A percentile compares a stretch with the other conserved stretches of the same genome.
Evolutionary conservation across 768 basidiomycete genomes (phyloP).

Genomic region (Leucogyrophana mollusca): DNA sequence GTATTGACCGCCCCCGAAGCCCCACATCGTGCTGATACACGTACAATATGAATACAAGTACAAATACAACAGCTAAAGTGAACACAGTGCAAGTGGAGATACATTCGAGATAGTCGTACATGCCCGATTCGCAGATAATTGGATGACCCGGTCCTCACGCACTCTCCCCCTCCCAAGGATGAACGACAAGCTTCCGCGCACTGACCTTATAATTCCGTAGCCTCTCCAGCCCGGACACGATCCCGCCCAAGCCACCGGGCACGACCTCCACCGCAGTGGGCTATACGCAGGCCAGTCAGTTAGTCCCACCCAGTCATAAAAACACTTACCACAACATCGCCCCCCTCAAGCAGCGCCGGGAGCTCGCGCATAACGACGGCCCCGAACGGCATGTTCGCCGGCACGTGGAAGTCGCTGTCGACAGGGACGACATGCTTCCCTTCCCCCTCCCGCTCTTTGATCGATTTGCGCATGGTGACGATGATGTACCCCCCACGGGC

Average conservation of each 20-base stretch:
- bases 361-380: slow-evolving; percentile 28
- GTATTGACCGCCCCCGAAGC: too few relatives aligned
- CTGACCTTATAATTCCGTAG: too few relatives aligned
- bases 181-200: too few relatives aligned
- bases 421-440: slow-evolving; percentile 28
- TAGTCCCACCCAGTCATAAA: neutral
- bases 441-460: slow-evolving; percentile 22
- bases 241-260: slow-evolving; percentile 40
- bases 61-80: too few relatives aligned
- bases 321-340: slow-evolving; percentile 27
- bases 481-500: slow-evolving; percentile 36
- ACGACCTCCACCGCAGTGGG: slow-evolving; percentile 44
- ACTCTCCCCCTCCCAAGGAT: too few relatives aligned
- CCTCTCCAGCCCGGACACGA: slow-evolving; percentile 39
- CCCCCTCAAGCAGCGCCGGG: slow-evolving; percentile 26
- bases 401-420: slow-evolving; percentile 29
- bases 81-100: too few relatives aligned
- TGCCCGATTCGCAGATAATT: too few relatives aligned
- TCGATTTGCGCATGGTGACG: slow-evolving; percentile 30
- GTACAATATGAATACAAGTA: too few relatives aligned
- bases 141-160: too few relatives aligned
- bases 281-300: slow-evolving; percentile 21
- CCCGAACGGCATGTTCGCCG: slow-evolving; percentile 22
- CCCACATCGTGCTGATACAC: too few relatives aligned
- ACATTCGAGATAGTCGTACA: too few relatives aligned